Evolutionary conservation across 108 stramenopile genomes (phyloP).

Genomic region (Cyclotella kingstonii): DNA sequence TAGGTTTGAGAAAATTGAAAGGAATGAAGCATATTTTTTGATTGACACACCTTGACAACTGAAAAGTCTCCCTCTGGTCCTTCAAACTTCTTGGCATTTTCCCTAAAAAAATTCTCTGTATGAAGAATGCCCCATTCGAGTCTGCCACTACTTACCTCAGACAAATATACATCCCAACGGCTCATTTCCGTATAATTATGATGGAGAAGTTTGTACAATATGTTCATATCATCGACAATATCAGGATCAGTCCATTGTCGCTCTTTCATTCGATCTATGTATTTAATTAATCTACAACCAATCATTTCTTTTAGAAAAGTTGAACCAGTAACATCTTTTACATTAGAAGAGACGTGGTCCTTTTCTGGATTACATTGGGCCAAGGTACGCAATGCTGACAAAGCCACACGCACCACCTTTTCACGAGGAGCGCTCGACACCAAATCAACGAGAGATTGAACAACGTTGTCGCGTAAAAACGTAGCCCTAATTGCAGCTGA

Average conservation of each 20-base stretch:
- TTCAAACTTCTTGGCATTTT: conserved; percentile 83
- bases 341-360: conserved; percentile 24
- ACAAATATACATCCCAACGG: conserved; percentile 91
- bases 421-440: conserved; percentile 86
- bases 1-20: conserved; percentile 5
- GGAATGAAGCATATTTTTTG: conserved; percentile 22
- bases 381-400: conserved; percentile 79
- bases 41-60: conserved; percentile 53
- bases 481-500: conserved; percentile 32
- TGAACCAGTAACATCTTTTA: conserved; percentile 55
- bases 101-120: conserved; percentile 93
- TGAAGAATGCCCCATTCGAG: conserved; percentile 93
- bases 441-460: conserved; percentile 71
- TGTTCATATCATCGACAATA: conserved; percentile 77
- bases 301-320: conserved; percentile 89
- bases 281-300: conserved; percentile 85
- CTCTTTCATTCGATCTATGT: conserved; percentile 78
- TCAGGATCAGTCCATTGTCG: conserved; percentile 91
- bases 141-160: conserved; percentile 87
- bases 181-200: conserved; percentile 91
- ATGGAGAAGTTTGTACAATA: conserved; percentile 75
- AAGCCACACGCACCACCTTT: conserved; percentile 91
- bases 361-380: conserved; percentile 66
- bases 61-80: conserved; percentile 75
- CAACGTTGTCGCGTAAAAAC: conserved; percentile 59